A percentile compares a stretch with the other conserved stretches of the same genome.
phyloP scores from a whole-genome alignment of 495 filamentous ascomycete species.

The Penicillium subrubescens region DNA sequence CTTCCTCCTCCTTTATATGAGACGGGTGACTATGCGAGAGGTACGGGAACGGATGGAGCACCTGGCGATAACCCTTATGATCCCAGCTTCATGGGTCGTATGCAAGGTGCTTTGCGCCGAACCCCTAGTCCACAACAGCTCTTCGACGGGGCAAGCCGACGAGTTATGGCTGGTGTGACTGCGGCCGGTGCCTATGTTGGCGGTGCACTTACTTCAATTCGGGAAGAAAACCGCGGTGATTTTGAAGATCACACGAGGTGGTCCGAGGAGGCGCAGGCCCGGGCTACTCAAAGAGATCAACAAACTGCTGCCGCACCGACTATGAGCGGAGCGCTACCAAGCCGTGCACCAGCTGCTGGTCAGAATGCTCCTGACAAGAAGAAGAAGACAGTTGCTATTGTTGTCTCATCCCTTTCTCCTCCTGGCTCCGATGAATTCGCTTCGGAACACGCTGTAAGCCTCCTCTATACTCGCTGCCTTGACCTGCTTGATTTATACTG shows the following conservation, averaged over 20 bases:
- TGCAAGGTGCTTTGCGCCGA: slow-evolving; percentile 80
- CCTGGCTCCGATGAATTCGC: slow-evolving; percentile 63
- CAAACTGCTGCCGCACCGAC: slow-evolving; percentile 23
- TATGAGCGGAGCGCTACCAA: slow-evolving; percentile 36
- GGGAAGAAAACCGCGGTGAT: slow-evolving; percentile 77
- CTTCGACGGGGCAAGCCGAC: slow-evolving; percentile 74
- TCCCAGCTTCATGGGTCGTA: slow-evolving; percentile 70
- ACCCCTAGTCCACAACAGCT: slow-evolving; percentile 90
- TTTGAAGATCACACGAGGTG: slow-evolving; percentile 83
- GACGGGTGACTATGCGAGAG: slow-evolving; percentile 35
- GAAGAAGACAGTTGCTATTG: slow-evolving; percentile 82
- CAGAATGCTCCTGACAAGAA: slow-evolving; percentile 46
- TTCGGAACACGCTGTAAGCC: slow-evolving; percentile 77
- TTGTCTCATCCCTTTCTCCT: slow-evolving; percentile 69
- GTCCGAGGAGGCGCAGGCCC: slow-evolving; percentile 73
- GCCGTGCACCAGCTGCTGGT: slow-evolving; percentile 20
- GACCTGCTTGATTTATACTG: slow-evolving; percentile 14
- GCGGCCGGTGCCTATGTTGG: slow-evolving; percentile 82
- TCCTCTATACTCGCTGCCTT: not conserved
- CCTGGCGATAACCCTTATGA: slow-evolving; percentile 47
- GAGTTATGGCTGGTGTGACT: slow-evolving; percentile 74
- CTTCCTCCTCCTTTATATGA: slow-evolving; percentile 33
- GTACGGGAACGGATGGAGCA: slow-evolving; percentile 29
- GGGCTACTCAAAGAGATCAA: slow-evolving; percentile 40
- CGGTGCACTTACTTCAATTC: slow-evolving; percentile 77